Evolutionary conservation across 371 early-diverging fungal species (phyloP), one percentile per base, ranked within the genome.

Genomic region (Mucor circinelloides): DNA sequence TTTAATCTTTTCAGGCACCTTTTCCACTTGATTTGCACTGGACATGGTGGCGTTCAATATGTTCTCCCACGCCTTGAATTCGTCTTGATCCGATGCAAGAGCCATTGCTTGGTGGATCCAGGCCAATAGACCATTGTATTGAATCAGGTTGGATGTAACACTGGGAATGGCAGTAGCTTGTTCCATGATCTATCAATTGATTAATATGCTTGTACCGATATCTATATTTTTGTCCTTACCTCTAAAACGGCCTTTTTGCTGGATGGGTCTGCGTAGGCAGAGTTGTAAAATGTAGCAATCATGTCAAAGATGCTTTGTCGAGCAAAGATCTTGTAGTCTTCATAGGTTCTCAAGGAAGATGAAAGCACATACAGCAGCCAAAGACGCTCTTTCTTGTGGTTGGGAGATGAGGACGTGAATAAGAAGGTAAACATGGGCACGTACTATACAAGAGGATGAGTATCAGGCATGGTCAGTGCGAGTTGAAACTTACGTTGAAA

Each of bases 351-450:
- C 50, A 81, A 64, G 68, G 89, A 70, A 9, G 83, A 75, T 4
- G 88, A 80, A 23, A 95, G 71, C 6, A 95, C 75, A 42, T 87
- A 77, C 2, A 94, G 76, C 56, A 94, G 81, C 93, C 93, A 95
- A 13, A 85, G 77, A 50, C 93, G 80, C 66, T 94, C 94, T 61
- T 85, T 85, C 44, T 87, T 86, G 66, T 84, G 82, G 23, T 84
- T 77, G 0, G 84, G 79, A 5, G 90, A 80, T 0, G 89, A 77
- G 3, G 93, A 89, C 64, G 86, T 87, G 73, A 95, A 92, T 64
- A 94, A 68, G 38, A 73, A 80, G 44, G 90, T 90, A 75, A 93
- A 93, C 85, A 94, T 84, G 6, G 95, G 95, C 5, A 93, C 83
- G 78, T 93, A 91, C 85, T 87, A 71, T 42, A 50, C 62, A 38